Conservation (phyloP, 176 grass and related monocot genomes). For the Hsuehochloa calcarea region DNA sequence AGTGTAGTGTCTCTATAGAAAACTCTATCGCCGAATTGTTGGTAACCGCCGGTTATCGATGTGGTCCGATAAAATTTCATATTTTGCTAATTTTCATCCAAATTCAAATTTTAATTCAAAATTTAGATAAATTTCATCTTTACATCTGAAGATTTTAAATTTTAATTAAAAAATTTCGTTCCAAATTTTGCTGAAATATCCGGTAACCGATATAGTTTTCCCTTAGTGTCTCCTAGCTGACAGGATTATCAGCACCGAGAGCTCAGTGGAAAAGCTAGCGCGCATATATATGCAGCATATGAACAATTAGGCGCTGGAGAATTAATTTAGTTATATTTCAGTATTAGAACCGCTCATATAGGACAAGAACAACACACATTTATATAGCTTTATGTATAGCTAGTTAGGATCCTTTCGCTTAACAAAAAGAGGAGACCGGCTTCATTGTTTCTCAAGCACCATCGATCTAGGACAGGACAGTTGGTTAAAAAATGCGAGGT, state of each 20-base stretch:
- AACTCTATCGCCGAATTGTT: too few relatives aligned
- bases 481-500: not conserved
- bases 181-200: too few relatives aligned
- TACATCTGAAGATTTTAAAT: too few relatives aligned
- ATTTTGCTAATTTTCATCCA: too few relatives aligned
- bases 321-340: not conserved
- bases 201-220: too few relatives aligned
- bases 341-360: not conserved
- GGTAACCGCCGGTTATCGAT: too few relatives aligned
- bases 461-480: not conserved
- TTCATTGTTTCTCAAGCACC: conserved; percentile 25
- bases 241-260: conserved; percentile 30
- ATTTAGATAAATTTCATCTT: too few relatives aligned
- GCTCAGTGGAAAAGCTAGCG: conserved; percentile 23
- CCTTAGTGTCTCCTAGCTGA: conserved; percentile 34
- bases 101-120: too few relatives aligned
- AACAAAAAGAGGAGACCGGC: not conserved
- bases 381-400: not conserved
- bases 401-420: not conserved
- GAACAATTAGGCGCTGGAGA: conserved; percentile 9
- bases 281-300: conserved; percentile 15
- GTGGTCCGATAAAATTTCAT: too few relatives aligned
- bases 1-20: conserved; percentile 27
- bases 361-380: conserved; percentile 17
- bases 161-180: too few relatives aligned